phyloP scores from a whole-genome alignment of 352 stramenopile genomes.

The Pythium grandisporangium region DNA sequence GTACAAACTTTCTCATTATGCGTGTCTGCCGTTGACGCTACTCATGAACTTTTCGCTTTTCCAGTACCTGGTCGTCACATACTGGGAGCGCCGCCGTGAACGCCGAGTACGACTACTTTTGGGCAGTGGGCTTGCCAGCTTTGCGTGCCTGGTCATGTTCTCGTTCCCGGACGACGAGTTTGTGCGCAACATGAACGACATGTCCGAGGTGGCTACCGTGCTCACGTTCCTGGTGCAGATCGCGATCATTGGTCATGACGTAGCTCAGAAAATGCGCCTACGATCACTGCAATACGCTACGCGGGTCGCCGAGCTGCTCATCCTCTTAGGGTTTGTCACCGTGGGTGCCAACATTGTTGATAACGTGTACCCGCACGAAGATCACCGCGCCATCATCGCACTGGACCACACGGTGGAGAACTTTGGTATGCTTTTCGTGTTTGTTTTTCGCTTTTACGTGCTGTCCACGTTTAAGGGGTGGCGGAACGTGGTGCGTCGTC shows the following conservation, averaged over 20 bases:
- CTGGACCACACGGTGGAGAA: constrained; percentile 17
- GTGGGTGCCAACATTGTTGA: constrained; percentile 2
- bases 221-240: constrained; percentile 19
- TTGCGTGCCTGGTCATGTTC: constrained; percentile 9
- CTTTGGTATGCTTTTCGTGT: constrained; percentile 22
- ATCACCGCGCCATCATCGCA: constrained; percentile 1
- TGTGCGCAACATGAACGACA: constrained; percentile 8
- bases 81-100: constrained; percentile 2
- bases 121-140: constrained; percentile 3
- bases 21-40: constrained; percentile 6
- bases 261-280: constrained; percentile 7
- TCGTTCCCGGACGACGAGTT: background rate
- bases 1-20: no score
- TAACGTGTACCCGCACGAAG: background rate
- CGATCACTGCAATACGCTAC: background rate
- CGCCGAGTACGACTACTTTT: constrained; percentile 2
- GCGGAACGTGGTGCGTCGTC: no score
- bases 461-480: no score
- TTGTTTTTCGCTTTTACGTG: constrained; percentile 30
- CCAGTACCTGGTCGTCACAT: constrained; percentile 8
- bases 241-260: constrained; percentile 11
- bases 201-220: constrained; percentile 5
- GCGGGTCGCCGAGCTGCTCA: background rate
- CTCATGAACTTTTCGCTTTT: constrained; percentile 13
- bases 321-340: background rate